These are phyloP conservation scores for Cupressus sempervirens DNA, from an alignment of 75 land plant species.

Conservation along the genomic window DNA sequence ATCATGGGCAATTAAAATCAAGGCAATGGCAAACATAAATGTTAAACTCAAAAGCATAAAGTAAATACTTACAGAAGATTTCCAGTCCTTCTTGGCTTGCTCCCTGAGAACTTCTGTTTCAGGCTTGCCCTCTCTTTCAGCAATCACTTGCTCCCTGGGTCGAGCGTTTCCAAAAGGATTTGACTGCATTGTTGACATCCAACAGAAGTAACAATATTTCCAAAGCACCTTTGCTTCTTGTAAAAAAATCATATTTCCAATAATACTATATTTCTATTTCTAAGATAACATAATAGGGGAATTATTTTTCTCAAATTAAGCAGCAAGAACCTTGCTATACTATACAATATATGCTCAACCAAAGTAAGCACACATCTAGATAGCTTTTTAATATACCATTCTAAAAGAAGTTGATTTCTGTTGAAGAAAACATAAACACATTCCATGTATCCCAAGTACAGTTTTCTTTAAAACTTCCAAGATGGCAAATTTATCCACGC, in stretches of 20 bases:
- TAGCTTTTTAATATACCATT: neutral
- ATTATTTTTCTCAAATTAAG: neutral
- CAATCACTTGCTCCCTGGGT: conserved; percentile 44
- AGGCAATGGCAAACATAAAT: neutral
- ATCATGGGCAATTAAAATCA: neutral
- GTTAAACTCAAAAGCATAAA: neutral
- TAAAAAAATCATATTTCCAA: neutral
- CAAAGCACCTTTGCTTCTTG: neutral
- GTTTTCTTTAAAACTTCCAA: neutral
- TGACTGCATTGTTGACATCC: conserved; percentile 28
- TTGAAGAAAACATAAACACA: neutral
- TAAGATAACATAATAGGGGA: neutral
- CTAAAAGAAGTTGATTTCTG: neutral
- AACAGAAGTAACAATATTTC: neutral
- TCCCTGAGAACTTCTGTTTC: conserved; percentile 38
- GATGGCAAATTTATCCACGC: neutral
- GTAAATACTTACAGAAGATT: conserved; percentile 17
- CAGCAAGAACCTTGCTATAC: neutral
- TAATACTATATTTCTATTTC: neutral
- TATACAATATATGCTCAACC: neutral
- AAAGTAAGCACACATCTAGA: neutral
- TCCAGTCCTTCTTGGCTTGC: conserved; percentile 45
- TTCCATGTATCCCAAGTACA: neutral
- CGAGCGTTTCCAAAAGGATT: conserved; percentile 45
- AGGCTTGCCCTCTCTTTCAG: conserved; percentile 40